Percentiles rank a stretch among this genome's conserved stretches.
Conservation (phyloP, 1,139 yeast genomes). For the Zygosaccharomyces pseudobailii region DNA sequence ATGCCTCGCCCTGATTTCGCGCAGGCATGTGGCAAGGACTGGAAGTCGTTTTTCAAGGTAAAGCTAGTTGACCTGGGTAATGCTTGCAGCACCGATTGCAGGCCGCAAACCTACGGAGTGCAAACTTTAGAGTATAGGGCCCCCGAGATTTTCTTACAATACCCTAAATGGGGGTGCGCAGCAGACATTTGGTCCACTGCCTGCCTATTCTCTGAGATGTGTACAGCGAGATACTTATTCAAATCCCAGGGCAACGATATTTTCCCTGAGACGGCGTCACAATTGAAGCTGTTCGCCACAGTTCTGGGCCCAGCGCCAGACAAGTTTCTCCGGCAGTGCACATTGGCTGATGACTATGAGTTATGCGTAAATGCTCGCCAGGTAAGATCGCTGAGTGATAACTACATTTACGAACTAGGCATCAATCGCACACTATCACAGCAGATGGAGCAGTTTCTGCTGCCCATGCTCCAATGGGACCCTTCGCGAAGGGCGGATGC, state of each 20-base stretch:
- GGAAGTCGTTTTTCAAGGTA: slow-evolving; percentile 36
- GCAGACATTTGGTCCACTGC: slow-evolving; percentile 84
- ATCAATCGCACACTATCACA: slow-evolving; percentile 27
- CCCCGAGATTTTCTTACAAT: slow-evolving; percentile 63
- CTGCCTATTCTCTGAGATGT: slow-evolving; percentile 71
- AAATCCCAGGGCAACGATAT: slow-evolving; percentile 48
- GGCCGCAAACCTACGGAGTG: background rate
- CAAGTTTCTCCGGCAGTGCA: slow-evolving; percentile 51
- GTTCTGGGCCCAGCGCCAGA: slow-evolving; percentile 45
- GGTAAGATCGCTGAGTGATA: slow-evolving; percentile 2
- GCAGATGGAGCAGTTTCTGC: slow-evolving; percentile 50
- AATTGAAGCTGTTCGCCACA: slow-evolving; percentile 1
- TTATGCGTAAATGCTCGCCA: slow-evolving; percentile 27
- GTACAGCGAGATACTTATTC: slow-evolving; percentile 81
- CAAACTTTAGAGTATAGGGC: slow-evolving; percentile 40
- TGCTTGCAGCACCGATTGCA: slow-evolving; percentile 48
- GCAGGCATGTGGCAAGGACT: slow-evolving; percentile 67
- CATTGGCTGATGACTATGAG: slow-evolving; percentile 34
- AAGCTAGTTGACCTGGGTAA: slow-evolving; percentile 85
- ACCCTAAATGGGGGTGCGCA: slow-evolving; percentile 76
- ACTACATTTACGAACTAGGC: slow-evolving; percentile 1
- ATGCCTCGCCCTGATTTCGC: slow-evolving; percentile 82
- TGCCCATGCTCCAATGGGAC: slow-evolving; percentile 54
- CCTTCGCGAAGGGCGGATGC: slow-evolving; percentile 63
- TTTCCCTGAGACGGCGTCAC: slow-evolving; percentile 5